Conservation (phyloP, 345 rosid species). For the Camelina sativa region DNA sequence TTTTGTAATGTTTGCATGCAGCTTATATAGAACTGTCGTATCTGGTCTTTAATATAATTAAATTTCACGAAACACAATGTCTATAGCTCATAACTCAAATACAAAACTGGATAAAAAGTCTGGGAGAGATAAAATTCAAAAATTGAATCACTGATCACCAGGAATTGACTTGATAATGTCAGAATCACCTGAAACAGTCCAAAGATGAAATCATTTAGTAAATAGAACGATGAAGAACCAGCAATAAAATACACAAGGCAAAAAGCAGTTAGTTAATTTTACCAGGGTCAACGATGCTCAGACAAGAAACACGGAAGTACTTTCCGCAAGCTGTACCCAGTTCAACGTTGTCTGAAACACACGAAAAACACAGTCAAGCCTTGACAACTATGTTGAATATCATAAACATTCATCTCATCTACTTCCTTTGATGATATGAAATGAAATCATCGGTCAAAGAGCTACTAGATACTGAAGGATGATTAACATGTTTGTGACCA, state of each 20-base stretch:
- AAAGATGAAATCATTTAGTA: neutral
- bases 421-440: no score
- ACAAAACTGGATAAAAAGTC: slow-evolving; percentile 9
- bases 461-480: neutral
- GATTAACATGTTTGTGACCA: neutral
- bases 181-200: slow-evolving; percentile 61
- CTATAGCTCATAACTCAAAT: slow-evolving; percentile 20
- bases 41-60: neutral
- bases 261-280: neutral
- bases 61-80: neutral
- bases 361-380: slow-evolving; percentile 22
- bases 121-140: neutral
- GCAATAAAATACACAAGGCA: neutral
- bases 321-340: slow-evolving; percentile 82
- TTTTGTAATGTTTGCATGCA: neutral
- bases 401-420: no score
- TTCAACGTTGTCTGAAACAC: slow-evolving; percentile 63
- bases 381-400: no score
- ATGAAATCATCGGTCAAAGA: neutral
- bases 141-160: slow-evolving; percentile 54
- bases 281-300: slow-evolving; percentile 75
- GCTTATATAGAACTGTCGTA: neutral
- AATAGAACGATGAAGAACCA: neutral
- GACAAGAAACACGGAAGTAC: slow-evolving; percentile 74
- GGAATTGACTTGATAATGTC: slow-evolving; percentile 78